Conservation (phyloP, 2,329 filamentous ascomycete species). For the Trichophyton rubrum region DNA sequence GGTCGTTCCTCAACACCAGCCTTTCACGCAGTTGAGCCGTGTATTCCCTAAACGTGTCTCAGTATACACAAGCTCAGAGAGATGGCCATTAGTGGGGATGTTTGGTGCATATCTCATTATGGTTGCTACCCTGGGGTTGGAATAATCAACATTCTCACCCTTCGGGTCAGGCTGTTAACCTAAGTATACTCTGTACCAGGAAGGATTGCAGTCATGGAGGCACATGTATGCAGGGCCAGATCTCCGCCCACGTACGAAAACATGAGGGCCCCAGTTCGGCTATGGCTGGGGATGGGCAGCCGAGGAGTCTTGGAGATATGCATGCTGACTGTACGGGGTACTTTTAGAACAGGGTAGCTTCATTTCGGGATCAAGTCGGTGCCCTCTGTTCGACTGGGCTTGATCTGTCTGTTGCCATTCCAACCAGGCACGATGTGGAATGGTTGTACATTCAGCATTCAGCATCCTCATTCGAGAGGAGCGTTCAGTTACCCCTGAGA, state of each 20-base stretch:
- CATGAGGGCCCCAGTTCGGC: background rate
- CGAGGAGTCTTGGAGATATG: background rate
- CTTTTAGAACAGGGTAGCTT: background rate
- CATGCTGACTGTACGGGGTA: constrained; percentile 1
- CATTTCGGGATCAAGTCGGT: background rate
- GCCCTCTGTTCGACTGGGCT: background rate
- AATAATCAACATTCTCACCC: background rate
- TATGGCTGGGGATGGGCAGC: background rate
- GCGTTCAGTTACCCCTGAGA: background rate
- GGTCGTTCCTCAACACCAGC: background rate
- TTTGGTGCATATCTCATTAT: background rate
- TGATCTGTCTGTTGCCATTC: background rate
- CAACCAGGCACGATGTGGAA: background rate
- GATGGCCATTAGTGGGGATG: background rate
- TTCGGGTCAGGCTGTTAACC: background rate
- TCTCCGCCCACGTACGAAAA: background rate
- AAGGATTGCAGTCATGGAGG: background rate
- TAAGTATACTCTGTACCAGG: background rate
- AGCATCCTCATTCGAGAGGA: background rate
- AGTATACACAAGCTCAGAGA: background rate
- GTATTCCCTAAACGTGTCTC: background rate
- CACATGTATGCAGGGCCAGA: background rate
- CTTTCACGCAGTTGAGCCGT: background rate
- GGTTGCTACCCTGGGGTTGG: background rate
- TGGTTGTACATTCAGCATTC: background rate